A percentile compares a stretch with the other conserved stretches of the same genome.
Evolutionary conservation across 768 basidiomycete species (phyloP).

Genomic region (Termitomyces sp.): DNA sequence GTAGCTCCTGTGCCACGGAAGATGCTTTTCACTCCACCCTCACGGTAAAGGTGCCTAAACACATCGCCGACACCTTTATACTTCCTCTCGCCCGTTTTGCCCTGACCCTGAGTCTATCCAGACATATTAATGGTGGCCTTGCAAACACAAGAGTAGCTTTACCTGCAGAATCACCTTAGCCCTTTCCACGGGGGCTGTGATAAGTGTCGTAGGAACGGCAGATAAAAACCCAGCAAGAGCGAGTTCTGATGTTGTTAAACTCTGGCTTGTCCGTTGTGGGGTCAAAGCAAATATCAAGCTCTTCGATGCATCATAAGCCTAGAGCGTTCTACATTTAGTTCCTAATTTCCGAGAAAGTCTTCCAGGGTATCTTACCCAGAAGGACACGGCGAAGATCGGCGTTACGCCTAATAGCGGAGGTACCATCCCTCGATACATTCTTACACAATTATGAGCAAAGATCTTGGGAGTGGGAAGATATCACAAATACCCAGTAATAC

Average conservation of each 20-base stretch:
- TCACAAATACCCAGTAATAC: slow-evolving; percentile 68
- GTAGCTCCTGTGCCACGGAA: slow-evolving; percentile 95
- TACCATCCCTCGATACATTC: slow-evolving; percentile 89
- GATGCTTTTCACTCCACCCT: slow-evolving; percentile 89
- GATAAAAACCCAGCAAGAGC: slow-evolving; percentile 93
- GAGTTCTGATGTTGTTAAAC: slow-evolving; percentile 73
- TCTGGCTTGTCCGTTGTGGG: slow-evolving; percentile 66
- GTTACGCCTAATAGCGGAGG: slow-evolving; percentile 94
- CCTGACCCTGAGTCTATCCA: slow-evolving; percentile 85
- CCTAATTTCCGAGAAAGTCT: slow-evolving; percentile 1
- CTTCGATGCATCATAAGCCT: slow-evolving; percentile 96
- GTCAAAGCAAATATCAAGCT: slow-evolving; percentile 74
- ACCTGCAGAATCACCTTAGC: slow-evolving; percentile 96
- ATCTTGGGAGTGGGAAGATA: not conserved
- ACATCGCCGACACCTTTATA: slow-evolving; percentile 95
- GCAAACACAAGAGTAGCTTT: slow-evolving; percentile 11
- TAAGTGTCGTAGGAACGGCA: slow-evolving; percentile 85
- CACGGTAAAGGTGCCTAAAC: slow-evolving; percentile 83
- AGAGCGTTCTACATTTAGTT: not conserved
- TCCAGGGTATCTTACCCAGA: slow-evolving; percentile 70
- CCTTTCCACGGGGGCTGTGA: slow-evolving; percentile 95
- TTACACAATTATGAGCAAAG: slow-evolving; percentile 22
- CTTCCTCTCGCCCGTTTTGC: slow-evolving; percentile 46
- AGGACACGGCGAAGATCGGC: slow-evolving; percentile 96
- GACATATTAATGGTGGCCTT: slow-evolving; percentile 7